phyloP scores from a whole-genome alignment of 2,329 filamentous ascomycete species.

The Trichoderma atroviride region DNA sequence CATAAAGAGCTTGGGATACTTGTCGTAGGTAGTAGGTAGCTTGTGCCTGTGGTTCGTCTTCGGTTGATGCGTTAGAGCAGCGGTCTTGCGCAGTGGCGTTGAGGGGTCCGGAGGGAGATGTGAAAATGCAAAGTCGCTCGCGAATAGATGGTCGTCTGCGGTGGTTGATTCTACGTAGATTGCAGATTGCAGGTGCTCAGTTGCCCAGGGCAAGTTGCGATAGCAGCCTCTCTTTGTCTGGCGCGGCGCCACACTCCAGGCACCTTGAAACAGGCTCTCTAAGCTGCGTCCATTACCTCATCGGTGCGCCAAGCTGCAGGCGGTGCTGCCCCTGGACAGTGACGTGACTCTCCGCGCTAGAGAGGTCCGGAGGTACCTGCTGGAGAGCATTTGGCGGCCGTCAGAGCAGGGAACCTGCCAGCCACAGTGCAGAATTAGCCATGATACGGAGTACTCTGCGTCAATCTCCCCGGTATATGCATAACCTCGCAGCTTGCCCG shows the following conservation, averaged over 20 bases:
- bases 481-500: not conserved
- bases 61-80: not conserved
- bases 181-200: not conserved
- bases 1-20: not conserved
- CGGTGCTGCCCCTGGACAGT: constrained; percentile 18
- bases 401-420: not conserved
- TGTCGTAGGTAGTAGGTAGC: not conserved
- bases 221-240: not conserved
- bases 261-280: not conserved
- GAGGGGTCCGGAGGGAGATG: not conserved
- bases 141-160: not conserved
- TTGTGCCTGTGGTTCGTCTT: not conserved
- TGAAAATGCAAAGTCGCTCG: not conserved
- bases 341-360: constrained; percentile 12
- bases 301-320: constrained; percentile 14
- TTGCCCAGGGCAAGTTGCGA: not conserved
- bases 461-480: not conserved
- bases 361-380: not conserved
- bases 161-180: not conserved
- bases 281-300: constrained; percentile 8
- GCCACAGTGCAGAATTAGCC: not conserved
- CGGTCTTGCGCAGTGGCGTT: not conserved
- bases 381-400: not conserved
- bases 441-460: not conserved
- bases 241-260: constrained; percentile 14